A percentile compares a stretch with the other conserved stretches of the same genome.
phyloP scores from a whole-genome alignment of 148 eudicot species.

The Amaranthus palmeri region DNA sequence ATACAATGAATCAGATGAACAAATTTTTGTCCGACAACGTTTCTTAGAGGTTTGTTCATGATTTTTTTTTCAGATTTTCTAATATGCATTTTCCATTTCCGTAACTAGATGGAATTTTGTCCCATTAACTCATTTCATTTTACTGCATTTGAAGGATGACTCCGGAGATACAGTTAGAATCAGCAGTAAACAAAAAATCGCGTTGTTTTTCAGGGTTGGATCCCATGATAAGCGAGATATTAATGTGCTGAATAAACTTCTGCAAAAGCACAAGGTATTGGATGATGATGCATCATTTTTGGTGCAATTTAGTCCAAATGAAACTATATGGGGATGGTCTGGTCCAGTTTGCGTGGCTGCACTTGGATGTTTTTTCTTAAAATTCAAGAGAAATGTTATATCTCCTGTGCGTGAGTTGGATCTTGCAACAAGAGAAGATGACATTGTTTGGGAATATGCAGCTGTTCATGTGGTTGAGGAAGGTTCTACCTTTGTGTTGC shows the following conservation, averaged over 20 bases:
- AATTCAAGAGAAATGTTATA: constrained; percentile 51
- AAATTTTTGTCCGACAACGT: constrained; percentile 63
- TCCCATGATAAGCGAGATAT: constrained; percentile 38
- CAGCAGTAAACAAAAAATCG: constrained; percentile 60
- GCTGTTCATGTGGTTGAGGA: constrained; percentile 80
- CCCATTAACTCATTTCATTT: constrained; percentile 4
- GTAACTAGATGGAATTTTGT: not conserved
- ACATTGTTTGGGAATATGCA: constrained; percentile 50
- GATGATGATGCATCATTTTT: constrained; percentile 55
- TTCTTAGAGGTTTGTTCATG: constrained; percentile 56
- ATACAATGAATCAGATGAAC: constrained; percentile 66
- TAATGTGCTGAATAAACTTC: constrained; percentile 54
- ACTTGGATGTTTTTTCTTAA: constrained; percentile 81
- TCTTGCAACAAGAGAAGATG: constrained; percentile 19
- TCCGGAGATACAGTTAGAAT: constrained; percentile 46
- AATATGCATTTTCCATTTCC: not conserved
- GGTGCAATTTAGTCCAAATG: constrained; percentile 63
- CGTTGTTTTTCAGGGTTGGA: constrained; percentile 49
- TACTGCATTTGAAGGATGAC: constrained; percentile 48
- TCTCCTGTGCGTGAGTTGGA: constrained; percentile 34
- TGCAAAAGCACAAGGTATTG: constrained; percentile 65
- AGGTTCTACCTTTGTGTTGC: constrained; percentile 73
- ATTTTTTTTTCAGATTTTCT: constrained; percentile 13
- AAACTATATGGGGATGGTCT: constrained; percentile 66
- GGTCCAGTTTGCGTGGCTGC: constrained; percentile 98